phyloP scores from a whole-genome alignment of 139 green algal species.

The Chlamydomonas sp. region DNA sequence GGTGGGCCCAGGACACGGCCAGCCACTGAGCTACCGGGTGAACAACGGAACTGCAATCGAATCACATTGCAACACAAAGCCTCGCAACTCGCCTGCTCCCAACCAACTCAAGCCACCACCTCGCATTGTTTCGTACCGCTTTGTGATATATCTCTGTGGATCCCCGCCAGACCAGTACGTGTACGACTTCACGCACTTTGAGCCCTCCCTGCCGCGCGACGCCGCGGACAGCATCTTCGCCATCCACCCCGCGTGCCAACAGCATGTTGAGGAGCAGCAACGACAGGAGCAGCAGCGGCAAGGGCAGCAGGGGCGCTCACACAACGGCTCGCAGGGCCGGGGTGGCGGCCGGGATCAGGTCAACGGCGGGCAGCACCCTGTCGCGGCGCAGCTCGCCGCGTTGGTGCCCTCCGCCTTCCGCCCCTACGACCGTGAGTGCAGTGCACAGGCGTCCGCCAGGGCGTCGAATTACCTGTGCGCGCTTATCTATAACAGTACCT shows the following conservation, averaged over 20 bases:
- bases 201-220: neutral
- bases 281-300: neutral
- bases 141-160: no score
- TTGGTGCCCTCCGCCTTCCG: slow-evolving; percentile 13
- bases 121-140: no score
- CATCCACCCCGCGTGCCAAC: neutral
- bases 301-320: neutral
- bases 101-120: no score
- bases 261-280: neutral
- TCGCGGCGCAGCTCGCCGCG: slow-evolving; percentile 21
- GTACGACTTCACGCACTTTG: slow-evolving; percentile 41
- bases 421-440: slow-evolving; percentile 28
- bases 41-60: no score
- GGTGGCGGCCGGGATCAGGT: neutral
- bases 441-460: no score
- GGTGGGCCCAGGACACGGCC: neutral
- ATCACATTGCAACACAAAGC: no score
- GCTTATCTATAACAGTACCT: neutral
- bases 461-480: neutral
- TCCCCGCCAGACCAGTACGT: slow-evolving; percentile 35
- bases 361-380: slow-evolving; percentile 13
- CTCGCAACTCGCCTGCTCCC: no score
- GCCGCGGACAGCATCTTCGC: neutral
- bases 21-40: no score
- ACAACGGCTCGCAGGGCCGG: neutral